Base-by-base conservation (phyloP, 305 asterid species). In the Fraxinus latifolia region DNA sequence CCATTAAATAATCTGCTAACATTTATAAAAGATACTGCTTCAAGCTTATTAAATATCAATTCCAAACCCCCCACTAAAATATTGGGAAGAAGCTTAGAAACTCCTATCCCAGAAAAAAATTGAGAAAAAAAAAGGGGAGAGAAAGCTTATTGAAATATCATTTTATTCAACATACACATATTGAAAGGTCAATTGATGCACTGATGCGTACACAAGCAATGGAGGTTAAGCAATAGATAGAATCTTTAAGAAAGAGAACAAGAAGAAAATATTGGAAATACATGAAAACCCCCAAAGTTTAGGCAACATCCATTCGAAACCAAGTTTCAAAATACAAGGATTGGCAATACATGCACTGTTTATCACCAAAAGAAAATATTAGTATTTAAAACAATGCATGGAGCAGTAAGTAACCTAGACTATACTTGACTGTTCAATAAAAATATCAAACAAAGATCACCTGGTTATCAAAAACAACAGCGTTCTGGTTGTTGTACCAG, bases 391-490 rank as follows among this genome's bases (percentile, higher is more conserved):
- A 9, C 74, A 9, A 67, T 27, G 19, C 19, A 27, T 32, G 36
- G 15, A 27, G 36, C 36, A 67, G 36, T 27, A 67, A 67, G 74
- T 27, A 27, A 27, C 74, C 32, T 67, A 67, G 74, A 27, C 36
- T 67, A 67, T 1, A 65, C 73, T 65, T 25, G 33, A 25, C 4
- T 23, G 33, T 25, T 65, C 73, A 65, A 65, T 27, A 65, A 65
- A 65, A 65, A 65, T 65, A 67, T 27, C 34, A 78, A n/a, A 82
- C 53, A 44, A 80, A 65, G 74, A 84, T 84, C 80, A 93, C 97
- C 93, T 88, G 92, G 82, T 91, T 90, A 86, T 90, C 90, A 83
- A 90, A 86, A 68, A 90, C 86, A 86, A 91, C 91, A 82, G 89
- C 92, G 86, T 90, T 89, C 86, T 86, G 89, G 85, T 86, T 60